Percentiles rank a stretch among this genome's conserved stretches.
Conservation (phyloP, 2,329 filamentous ascomycete species). For the Magnaporthiopsis incrustans region DNA sequence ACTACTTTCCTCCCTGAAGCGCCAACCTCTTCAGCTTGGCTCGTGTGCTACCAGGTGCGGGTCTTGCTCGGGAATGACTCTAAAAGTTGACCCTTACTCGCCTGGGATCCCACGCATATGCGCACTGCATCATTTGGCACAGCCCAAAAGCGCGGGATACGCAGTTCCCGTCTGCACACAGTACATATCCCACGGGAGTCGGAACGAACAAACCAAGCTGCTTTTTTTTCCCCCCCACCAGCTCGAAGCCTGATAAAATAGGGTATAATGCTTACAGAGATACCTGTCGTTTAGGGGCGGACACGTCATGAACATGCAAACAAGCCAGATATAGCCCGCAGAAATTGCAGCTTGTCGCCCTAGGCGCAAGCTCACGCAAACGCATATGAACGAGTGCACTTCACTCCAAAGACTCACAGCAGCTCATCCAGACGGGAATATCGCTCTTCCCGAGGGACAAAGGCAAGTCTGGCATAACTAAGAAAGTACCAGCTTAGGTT, state of each 20-base stretch:
- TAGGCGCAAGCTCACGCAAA: neutral
- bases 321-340: neutral
- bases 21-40: no score
- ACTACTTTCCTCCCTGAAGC: no score
- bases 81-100: no score
- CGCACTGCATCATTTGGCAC: no score
- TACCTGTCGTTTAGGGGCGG: neutral
- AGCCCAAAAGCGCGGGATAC: neutral
- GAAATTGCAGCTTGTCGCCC: neutral
- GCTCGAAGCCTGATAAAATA: neutral
- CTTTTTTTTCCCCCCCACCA: neutral
- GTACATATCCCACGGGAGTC: neutral
- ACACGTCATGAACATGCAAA: neutral
- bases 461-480: constrained; percentile 21
- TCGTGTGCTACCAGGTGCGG: no score
- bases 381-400: neutral
- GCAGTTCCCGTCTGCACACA: neutral
- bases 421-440: neutral
- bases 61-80: no score
- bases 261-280: neutral
- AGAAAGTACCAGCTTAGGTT: neutral
- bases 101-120: no score
- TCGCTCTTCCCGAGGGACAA: constrained; percentile 3
- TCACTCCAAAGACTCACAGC: neutral
- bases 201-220: neutral